phyloP scores from a whole-genome alignment of 805 yeast genomes.

The Candida nemodendra region DNA sequence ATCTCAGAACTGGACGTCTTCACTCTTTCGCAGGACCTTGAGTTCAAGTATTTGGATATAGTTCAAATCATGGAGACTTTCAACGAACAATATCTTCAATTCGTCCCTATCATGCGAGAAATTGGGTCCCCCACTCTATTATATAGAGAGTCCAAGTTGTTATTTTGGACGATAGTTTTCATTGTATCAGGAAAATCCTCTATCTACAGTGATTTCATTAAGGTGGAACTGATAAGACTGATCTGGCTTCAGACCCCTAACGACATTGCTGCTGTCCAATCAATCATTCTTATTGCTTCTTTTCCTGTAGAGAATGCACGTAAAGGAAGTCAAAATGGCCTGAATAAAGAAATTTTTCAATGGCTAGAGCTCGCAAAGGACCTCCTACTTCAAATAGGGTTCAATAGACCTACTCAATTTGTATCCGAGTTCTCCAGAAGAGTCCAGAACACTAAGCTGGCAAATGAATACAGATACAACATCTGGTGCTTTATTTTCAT shows the following conservation, averaged over 20 bases:
- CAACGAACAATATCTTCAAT: conserved; percentile 20
- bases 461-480: conserved; percentile 19
- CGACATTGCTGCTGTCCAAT: conserved; percentile 20
- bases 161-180: conserved; percentile 34
- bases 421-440: conserved; percentile 20
- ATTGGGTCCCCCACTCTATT: conserved; percentile 22
- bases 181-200: conserved; percentile 16
- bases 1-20: conserved; percentile 6
- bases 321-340: conserved; percentile 14
- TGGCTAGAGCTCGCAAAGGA: conserved; percentile 26
- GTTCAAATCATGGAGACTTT: conserved; percentile 16
- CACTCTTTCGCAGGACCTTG: conserved; percentile 7
- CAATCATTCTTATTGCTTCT: conserved; percentile 26
- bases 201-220: conserved; percentile 17
- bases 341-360: conserved; percentile 21
- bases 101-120: conserved; percentile 27
- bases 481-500: conserved; percentile 30
- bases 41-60: conserved; percentile 14
- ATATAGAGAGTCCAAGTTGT: conserved; percentile 20
- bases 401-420: conserved; percentile 16
- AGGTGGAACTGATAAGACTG: conserved; percentile 16
- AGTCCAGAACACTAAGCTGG: conserved; percentile 11
- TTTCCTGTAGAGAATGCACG: conserved; percentile 23
- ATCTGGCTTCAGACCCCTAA: conserved; percentile 17
- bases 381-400: conserved; percentile 22